Evolutionary conservation across 2,329 filamentous ascomycete species (phyloP).

Genomic region (Metarhizium guizhouense): DNA sequence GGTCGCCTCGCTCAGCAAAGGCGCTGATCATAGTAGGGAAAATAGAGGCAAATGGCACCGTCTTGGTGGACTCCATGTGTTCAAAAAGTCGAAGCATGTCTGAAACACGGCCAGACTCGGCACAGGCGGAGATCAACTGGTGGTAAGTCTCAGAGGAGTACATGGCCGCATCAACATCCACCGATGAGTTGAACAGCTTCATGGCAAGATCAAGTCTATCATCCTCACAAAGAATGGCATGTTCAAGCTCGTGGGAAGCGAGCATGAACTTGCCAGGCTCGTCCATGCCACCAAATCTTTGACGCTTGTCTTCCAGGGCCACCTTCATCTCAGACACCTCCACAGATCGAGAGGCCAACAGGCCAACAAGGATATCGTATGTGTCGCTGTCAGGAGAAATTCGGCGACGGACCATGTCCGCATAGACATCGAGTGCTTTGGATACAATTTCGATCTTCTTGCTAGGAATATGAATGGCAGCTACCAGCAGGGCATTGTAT

Average conservation of each 20-base stretch:
- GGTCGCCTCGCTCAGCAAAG: slow-evolving; percentile 72
- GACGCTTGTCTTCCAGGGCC: slow-evolving; percentile 69
- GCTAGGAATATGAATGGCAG: slow-evolving; percentile 72
- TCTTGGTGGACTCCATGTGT: slow-evolving; percentile 76
- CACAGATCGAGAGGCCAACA: slow-evolving; percentile 72
- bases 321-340: slow-evolving; percentile 68
- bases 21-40: slow-evolving; percentile 95
- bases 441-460: slow-evolving; percentile 78
- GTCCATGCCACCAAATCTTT: slow-evolving; percentile 77
- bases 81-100: slow-evolving; percentile 89
- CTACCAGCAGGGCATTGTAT: slow-evolving; percentile 86
- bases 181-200: slow-evolving; percentile 74
- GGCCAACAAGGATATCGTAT: slow-evolving; percentile 76
- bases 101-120: slow-evolving; percentile 67
- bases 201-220: slow-evolving; percentile 78
- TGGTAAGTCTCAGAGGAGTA: slow-evolving; percentile 81
- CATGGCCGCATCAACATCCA: slow-evolving; percentile 48
- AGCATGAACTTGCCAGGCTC: slow-evolving; percentile 81
- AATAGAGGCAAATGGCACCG: slow-evolving; percentile 67
- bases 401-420: slow-evolving; percentile 85
- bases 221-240: slow-evolving; percentile 78
- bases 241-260: slow-evolving; percentile 77
- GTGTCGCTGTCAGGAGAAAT: slow-evolving; percentile 76
- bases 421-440: slow-evolving; percentile 89
- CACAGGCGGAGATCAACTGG: slow-evolving; percentile 78